These are phyloP conservation scores for Phytophthora litchii DNA, from an alignment of 352 stramenopile species.

Conservation along the genomic window DNA sequence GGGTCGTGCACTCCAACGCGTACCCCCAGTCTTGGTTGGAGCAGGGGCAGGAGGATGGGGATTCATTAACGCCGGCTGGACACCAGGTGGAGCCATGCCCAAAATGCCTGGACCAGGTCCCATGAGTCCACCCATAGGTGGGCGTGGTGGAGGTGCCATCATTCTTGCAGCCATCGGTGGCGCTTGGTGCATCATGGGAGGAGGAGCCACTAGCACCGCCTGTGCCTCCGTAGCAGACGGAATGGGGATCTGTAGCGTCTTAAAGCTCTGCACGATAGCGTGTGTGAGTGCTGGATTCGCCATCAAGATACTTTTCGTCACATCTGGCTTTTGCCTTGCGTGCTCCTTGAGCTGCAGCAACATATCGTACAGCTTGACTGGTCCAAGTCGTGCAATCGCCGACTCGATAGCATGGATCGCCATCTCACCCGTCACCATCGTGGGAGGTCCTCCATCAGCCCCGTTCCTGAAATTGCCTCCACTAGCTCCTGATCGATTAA, in stretches of 20 bases:
- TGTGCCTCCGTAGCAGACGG: constrained; percentile 58
- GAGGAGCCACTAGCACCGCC: constrained; percentile 51
- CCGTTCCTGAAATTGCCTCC: constrained; percentile 34
- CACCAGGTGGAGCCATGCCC: constrained; percentile 47
- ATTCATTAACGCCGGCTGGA: constrained; percentile 27
- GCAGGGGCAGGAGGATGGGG: constrained; percentile 28
- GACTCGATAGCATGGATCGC: constrained; percentile 82
- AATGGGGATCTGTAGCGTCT: constrained; percentile 85
- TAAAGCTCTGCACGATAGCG: constrained; percentile 86
- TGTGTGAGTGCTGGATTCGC: constrained; percentile 84
- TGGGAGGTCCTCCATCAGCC: constrained; percentile 28
- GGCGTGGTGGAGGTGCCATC: constrained; percentile 42
- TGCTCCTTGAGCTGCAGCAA: constrained; percentile 81
- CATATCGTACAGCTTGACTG: constrained; percentile 88
- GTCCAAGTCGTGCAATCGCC: constrained; percentile 68
- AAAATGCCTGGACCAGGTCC: constrained; percentile 51
- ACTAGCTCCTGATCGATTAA: constrained; percentile 27
- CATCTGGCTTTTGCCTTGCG: constrained; percentile 71
- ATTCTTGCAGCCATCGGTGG: constrained; percentile 36
- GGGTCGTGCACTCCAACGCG: constrained; percentile 73
- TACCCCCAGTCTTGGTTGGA: constrained; percentile 51
- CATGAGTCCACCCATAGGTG: constrained; percentile 35
- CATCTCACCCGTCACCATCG: constrained; percentile 71
- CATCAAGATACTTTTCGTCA: constrained; percentile 77
- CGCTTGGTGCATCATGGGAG: constrained; percentile 42